phyloP scores from a whole-genome alignment of 2,329 filamentous ascomycete genomes.

The Beauveria brongniartii region DNA sequence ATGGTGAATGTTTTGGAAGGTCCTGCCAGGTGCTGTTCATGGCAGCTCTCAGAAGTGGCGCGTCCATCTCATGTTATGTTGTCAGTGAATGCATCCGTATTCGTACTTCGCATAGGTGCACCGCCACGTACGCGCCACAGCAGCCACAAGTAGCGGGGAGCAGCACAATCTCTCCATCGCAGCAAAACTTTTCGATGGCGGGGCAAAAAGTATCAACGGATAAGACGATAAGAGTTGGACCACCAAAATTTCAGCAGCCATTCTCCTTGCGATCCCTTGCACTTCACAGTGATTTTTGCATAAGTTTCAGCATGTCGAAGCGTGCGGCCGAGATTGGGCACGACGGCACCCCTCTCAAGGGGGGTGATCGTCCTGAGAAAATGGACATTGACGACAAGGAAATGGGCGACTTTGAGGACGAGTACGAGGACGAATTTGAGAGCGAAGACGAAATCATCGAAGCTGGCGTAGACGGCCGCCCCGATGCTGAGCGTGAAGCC shows the following conservation, averaged over 20 bases:
- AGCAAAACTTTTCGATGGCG: constrained; percentile 9
- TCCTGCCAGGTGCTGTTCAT: too few relatives aligned
- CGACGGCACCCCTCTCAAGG: constrained; percentile 46
- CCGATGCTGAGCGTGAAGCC: constrained; percentile 85
- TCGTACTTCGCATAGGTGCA: not conserved
- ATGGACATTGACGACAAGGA: constrained; percentile 60
- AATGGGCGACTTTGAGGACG: constrained; percentile 85
- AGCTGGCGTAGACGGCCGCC: constrained; percentile 85
- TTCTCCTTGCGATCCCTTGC: not conserved
- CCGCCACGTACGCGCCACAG: not conserved
- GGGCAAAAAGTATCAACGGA: constrained; percentile 6
- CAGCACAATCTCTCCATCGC: not conserved
- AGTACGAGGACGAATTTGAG: constrained; percentile 89
- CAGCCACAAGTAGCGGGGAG: constrained; percentile 1
- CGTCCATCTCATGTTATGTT: too few relatives aligned
- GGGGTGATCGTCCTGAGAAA: constrained; percentile 51
- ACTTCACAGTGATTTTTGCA: not conserved
- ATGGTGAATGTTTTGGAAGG: too few relatives aligned
- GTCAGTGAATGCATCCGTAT: too few relatives aligned
- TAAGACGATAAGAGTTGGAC: constrained; percentile 8
- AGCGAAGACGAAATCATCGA: constrained; percentile 86
- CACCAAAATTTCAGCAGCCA: not conserved
- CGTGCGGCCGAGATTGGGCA: constrained; percentile 44
- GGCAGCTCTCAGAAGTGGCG: too few relatives aligned
- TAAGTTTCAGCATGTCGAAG: constrained; percentile 45